These are phyloP conservation scores for Curvularia eragrostidis DNA, from an alignment of 2,329 filamentous ascomycete species.

Conservation along the genomic window DNA sequence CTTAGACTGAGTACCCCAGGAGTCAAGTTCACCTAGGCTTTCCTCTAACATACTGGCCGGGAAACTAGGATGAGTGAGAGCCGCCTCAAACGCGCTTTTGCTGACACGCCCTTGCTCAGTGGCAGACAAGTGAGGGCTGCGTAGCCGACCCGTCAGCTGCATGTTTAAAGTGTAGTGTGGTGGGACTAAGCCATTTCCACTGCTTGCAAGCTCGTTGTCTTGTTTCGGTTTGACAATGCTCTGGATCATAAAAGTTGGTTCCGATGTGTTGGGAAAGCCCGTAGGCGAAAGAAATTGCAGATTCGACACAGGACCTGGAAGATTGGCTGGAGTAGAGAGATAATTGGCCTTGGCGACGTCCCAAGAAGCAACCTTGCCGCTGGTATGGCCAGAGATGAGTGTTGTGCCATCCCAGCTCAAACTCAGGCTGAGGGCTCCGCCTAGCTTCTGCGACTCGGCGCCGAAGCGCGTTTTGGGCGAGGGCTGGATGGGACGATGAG, in stretches of 20 bases:
- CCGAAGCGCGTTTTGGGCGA: slow-evolving; percentile 50
- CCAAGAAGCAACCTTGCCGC: slow-evolving; percentile 82
- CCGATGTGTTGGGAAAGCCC: slow-evolving; percentile 50
- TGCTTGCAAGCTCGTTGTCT: slow-evolving; percentile 55
- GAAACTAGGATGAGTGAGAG: slow-evolving; percentile 54
- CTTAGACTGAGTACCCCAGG: slow-evolving; percentile 35
- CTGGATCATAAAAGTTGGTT: slow-evolving; percentile 58
- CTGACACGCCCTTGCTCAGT: slow-evolving; percentile 26
- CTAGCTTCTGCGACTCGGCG: slow-evolving; percentile 67
- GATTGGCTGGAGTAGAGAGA: slow-evolving; percentile 69
- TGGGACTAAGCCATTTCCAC: slow-evolving; percentile 49
- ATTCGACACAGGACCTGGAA: slow-evolving; percentile 85
- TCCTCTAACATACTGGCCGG: slow-evolving; percentile 51
- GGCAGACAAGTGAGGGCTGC: slow-evolving; percentile 39
- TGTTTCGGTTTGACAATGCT: slow-evolving; percentile 82
- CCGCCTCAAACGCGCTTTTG: slow-evolving; percentile 47
- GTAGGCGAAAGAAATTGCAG: slow-evolving; percentile 72
- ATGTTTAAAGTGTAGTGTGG: slow-evolving; percentile 70
- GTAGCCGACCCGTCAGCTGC: slow-evolving; percentile 60
- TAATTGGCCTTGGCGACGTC: slow-evolving; percentile 75
- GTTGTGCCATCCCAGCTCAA: slow-evolving; percentile 83
- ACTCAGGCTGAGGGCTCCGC: slow-evolving; percentile 70
- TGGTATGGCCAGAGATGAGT: slow-evolving; percentile 80
- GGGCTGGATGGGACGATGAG: slow-evolving; percentile 58
- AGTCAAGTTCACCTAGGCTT: slow-evolving; percentile 44